Base-by-base conservation (phyloP, 1,284 basidiomycete species). In the Laetiporus sulphureus region DNA sequence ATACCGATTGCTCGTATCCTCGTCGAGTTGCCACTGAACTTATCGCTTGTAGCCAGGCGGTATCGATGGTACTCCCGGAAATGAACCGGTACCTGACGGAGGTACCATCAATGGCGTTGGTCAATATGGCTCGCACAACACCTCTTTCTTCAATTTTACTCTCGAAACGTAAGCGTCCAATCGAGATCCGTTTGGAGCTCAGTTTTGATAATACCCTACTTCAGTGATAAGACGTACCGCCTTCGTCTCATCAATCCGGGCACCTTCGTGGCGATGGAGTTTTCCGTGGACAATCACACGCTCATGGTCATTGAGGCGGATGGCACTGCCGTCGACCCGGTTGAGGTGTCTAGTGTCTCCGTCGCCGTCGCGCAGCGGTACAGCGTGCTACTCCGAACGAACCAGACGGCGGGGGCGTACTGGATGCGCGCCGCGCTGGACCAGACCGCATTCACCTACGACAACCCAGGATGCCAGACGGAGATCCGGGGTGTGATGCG, bases 191-290 rank as follows among this genome's bases (percentile, higher is more conserved):
- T n/a, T 20, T 21, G 10, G n/a, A 16, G 11, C 25, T 5, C n/a
- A 4, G 12, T 23, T 27, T 7, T 27, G 25, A 27, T 27, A 13
- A 18, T 7, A 11, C 16, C 16, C 8, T 34, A 8, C 16, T 10
- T 5, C 18, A 46, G 45, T 6, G 54, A 56, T 49, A 54, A 53
- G 44, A 57, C 54, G 10, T 71, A 75, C 47, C 72, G 75, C 25
- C 56, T 80, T 18, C 69, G 77, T n/a, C 56, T 80, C 38, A 61
- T 76, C 52, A 71, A 78, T 56, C 52, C 68, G 0, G 74, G 74
- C 24, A 63, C 65, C 20, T 66, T 69, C 50, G 66, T 67, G 16
- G 58, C 63, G n/a, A 57, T 69, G 35, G 57, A 59, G 25, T 66
- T 73, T 58, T 65, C 64, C 1, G 57, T 75, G 31, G 72, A 73